Base-by-base conservation (phyloP, 345 rosid species). In the Excoecaria agallocha region DNA sequence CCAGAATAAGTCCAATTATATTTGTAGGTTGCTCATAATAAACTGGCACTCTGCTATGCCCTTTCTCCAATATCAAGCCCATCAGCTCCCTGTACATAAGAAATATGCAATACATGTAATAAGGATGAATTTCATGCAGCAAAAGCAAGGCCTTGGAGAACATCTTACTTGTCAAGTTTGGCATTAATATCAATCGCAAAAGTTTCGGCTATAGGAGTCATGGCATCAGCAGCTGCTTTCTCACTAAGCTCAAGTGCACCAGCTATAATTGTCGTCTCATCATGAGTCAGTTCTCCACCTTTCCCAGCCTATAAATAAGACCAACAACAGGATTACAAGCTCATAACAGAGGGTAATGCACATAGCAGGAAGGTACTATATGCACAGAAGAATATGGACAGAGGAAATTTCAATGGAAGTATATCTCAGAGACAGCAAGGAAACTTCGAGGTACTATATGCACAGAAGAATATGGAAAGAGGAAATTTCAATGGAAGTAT, bases 31-130 rank as follows among this genome's bases (percentile, higher is more conserved):
- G 90, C 89, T 95, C 98, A 76, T 90, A 91, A 84, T 88, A 95
- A 68, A 95, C 98, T 16, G 99, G 99, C 74, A 93, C 88, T 81
- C 99, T 89, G 90, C 99, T 95, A 80, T 95, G 99, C 39, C 99
- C 99, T 82, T 87, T 91, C 89, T 95, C 97, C 85, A 95, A 72
- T 83, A 95, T 85, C 85, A 88, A 66, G 82, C 75, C 86, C 98
- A 93, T 91, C 88, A 85, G 73, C 56, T 88, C 81, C 84, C 98
- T 93, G 84, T 11, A 59, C 63, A 68, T 17, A 71, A 70, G 6
- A 54, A 80, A 54, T 64, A 77, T 67, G 76, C 48, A 74, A 74
- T 76, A 56, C 71, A 59, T 11, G 30, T 41, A 64, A 39, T 57
- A 57, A 69, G 52, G 73, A 50, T 9, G 51, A 76, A 73, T 37